Percentiles rank a stretch among this genome's conserved stretches.
These are phyloP conservation scores for Phlegmacium glaucopus DNA, from an alignment of 768 basidiomycete genomes.

Conservation along the genomic window DNA sequence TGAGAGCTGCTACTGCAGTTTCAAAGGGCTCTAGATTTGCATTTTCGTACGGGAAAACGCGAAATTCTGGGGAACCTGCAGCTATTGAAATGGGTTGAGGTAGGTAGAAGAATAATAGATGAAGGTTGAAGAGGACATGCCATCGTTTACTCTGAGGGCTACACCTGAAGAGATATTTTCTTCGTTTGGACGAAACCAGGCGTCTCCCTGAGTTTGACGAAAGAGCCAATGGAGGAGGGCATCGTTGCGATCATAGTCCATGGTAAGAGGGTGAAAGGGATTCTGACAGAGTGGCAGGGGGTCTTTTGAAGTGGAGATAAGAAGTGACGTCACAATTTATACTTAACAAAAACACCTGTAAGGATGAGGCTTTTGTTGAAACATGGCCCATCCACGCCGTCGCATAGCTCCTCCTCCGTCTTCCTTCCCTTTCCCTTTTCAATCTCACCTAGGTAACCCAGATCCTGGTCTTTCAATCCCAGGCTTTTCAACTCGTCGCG, in stretches of 20 bases:
- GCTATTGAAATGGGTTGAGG: slow-evolving; percentile 8
- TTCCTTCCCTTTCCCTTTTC: slow-evolving; percentile 47
- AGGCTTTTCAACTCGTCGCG: slow-evolving; percentile 35
- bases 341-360: too few relatives aligned
- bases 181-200: slow-evolving; percentile 80
- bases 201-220: slow-evolving; percentile 74
- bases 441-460: slow-evolving; percentile 63
- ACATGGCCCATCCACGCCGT: too few relatives aligned
- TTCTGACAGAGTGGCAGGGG: neutral
- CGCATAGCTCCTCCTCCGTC: slow-evolving; percentile 28
- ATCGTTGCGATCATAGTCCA: slow-evolving; percentile 81
- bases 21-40: slow-evolving; percentile 72
- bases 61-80: slow-evolving; percentile 44
- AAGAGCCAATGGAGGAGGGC: slow-evolving; percentile 80
- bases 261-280: slow-evolving; percentile 11
- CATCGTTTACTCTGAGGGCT: slow-evolving; percentile 50
- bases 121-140: slow-evolving; percentile 30
- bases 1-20: slow-evolving; percentile 62
- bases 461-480: slow-evolving; percentile 50
- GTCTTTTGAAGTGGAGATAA: neutral
- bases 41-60: slow-evolving; percentile 85
- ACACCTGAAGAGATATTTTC: slow-evolving; percentile 73
- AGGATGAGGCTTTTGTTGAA: too few relatives aligned
- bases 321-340: too few relatives aligned
- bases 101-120: neutral